Evolutionary conservation across 1,139 yeast genomes (phyloP).

Genomic region (Pichia sp.): DNA sequence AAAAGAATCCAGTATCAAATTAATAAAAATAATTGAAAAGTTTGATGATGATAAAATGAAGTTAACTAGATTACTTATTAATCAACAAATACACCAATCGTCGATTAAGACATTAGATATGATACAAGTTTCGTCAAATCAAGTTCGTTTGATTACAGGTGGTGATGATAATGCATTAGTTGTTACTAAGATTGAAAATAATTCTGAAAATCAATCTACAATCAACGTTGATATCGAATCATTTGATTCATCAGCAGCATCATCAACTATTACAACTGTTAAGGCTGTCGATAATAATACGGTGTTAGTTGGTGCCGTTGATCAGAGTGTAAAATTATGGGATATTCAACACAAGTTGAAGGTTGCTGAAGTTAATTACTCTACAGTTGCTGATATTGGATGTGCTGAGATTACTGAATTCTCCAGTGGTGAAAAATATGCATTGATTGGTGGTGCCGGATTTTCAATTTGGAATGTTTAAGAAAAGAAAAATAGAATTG

Average conservation of each 20-base stretch:
- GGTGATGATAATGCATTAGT: slow-evolving; percentile 87
- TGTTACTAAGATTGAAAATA: slow-evolving; percentile 30
- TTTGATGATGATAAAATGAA: neutral
- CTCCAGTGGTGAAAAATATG: slow-evolving; percentile 29
- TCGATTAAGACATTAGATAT: slow-evolving; percentile 61
- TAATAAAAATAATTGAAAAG: neutral
- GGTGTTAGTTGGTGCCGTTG: slow-evolving; percentile 60
- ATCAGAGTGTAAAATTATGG: slow-evolving; percentile 74
- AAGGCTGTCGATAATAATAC: slow-evolving; percentile 29
- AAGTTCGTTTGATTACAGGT: slow-evolving; percentile 48
- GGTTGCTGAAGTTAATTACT: slow-evolving; percentile 45
- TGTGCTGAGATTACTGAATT: slow-evolving; percentile 42
- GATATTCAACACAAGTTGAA: slow-evolving; percentile 33
- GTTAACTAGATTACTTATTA: slow-evolving; percentile 28
- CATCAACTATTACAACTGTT: slow-evolving; percentile 78
- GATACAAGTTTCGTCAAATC: slow-evolving; percentile 2
- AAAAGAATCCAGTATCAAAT: neutral
- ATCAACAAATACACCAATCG: slow-evolving; percentile 70
- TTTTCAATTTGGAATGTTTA: slow-evolving; percentile 44
- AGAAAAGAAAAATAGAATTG: no score
- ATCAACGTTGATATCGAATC: slow-evolving; percentile 31
- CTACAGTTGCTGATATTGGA: slow-evolving; percentile 90
- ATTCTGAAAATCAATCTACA: slow-evolving; percentile 10
- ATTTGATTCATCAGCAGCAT: slow-evolving; percentile 55
- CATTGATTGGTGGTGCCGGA: slow-evolving; percentile 68